Base-by-base conservation (phyloP, 139 green algal species). In the Micractinium sp. region DNA sequence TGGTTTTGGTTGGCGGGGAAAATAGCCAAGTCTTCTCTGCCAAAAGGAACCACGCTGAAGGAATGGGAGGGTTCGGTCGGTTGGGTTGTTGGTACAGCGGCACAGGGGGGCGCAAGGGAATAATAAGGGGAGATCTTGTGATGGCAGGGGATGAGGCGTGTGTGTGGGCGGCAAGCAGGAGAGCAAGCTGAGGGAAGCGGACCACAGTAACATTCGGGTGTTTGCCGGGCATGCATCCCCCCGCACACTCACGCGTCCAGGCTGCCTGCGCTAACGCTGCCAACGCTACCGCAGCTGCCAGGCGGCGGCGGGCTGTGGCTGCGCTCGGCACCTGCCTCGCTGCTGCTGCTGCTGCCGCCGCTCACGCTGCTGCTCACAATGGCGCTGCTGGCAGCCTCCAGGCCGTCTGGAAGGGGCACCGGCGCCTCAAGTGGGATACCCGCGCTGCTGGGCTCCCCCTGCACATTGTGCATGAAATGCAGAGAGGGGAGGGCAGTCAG, bases 371-470 rank as follows among this genome's bases (percentile, higher is more conserved):
- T 77, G 63, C 73, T 67, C 38, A 19, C 18, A 16, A 66, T 75
- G 81, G 25, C 61, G 82, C 82, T 87, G 82, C 60, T 77, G 20
- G n/a, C 73, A 12, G 33, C 76, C 35, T 88, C 67, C 41, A 81
- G 41, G 5, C 66, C 81, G 14, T 87, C 81, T 16, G 85, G 80
- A 20, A 86, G 76, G 15, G 39, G 53, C 19, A 82, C 85, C 0
- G 81, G 67, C 47, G 81, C 39, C 63, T 93, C 83, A 61, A 93
- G 69, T 0, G 87, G 87, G 47, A 93, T 90, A 61, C 87, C 90
- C 18, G 90, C 76, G 36, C 60, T 83, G 61, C 82, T 69, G 12
- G 94, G 93, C 87, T 96, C 94, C n/a, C 94, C 95, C 47, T 90
- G 86, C 41, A 77, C 22, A 73, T 56, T n/a, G 47, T 56, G 5